Evolutionary conservation across 768 basidiomycete species (phyloP).

Genomic region (Jaapia argillacea): DNA sequence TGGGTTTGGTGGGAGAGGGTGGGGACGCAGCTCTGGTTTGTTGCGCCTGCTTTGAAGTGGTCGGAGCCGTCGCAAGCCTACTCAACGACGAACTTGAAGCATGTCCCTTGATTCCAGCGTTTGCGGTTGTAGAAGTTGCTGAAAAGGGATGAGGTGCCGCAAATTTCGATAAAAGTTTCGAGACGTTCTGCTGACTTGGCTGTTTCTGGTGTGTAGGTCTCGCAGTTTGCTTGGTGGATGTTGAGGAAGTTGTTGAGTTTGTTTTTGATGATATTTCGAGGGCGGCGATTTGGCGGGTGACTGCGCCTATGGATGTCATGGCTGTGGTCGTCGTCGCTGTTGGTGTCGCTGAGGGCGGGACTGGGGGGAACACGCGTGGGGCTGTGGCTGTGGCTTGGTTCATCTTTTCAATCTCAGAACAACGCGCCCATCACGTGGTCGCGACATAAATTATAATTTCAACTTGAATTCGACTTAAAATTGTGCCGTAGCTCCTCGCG

Average conservation of each 20-base stretch:
- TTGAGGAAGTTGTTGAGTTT: constrained; percentile 16
- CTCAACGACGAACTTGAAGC: constrained; percentile 21
- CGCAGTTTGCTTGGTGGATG: constrained; percentile 13
- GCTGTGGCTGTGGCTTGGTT: too few species aligned
- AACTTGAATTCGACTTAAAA: too few species aligned
- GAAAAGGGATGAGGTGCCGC: constrained; percentile 51
- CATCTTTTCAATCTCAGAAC: too few species aligned
- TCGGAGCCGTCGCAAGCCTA: neutral
- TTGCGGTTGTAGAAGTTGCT: constrained; percentile 15
- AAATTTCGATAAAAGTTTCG: constrained; percentile 68
- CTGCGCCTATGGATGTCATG: constrained; percentile 38
- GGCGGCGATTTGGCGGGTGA: constrained; percentile 61
- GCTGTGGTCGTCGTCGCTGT: too few species aligned
- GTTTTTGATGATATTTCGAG: constrained; percentile 54
- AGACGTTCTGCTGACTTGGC: constrained; percentile 47
- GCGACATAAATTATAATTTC: too few species aligned
- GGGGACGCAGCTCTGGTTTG: constrained; percentile 9
- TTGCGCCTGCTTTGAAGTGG: neutral
- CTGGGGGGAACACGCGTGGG: too few species aligned
- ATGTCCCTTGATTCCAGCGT: constrained; percentile 6
- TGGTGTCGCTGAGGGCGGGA: too few species aligned
- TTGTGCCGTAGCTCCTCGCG: too few species aligned
- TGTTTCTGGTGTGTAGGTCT: constrained; percentile 37
- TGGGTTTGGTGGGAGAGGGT: constrained; percentile 6
- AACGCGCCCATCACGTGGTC: too few species aligned